Evolutionary conservation across 257 asterid genomes (phyloP).

Genomic region (Marsdenia floribunda): DNA sequence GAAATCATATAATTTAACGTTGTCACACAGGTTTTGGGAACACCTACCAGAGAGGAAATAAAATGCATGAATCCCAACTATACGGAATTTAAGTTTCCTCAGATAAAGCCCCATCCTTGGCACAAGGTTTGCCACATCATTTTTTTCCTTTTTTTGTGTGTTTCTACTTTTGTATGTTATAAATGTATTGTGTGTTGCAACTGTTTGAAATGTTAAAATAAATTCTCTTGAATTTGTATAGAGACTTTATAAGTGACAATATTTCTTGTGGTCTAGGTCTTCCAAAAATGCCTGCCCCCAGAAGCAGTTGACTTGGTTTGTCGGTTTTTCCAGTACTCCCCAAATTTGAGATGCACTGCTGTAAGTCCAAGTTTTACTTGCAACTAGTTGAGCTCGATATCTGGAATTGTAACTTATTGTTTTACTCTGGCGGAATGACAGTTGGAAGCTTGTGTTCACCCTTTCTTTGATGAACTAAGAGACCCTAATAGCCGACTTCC

Average conservation of each 20-base stretch:
- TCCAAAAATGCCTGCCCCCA: slow-evolving; percentile 95
- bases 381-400: slow-evolving; percentile 17
- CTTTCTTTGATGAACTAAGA: slow-evolving; percentile 90
- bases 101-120: slow-evolving; percentile 99
- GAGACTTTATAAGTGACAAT: slow-evolving; percentile 12
- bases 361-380: slow-evolving; percentile 49
- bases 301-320: slow-evolving; percentile 95
- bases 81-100: slow-evolving; percentile 89
- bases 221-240: not conserved
- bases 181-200: not conserved
- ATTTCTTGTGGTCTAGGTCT: slow-evolving; percentile 52
- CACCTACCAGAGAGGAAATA: slow-evolving; percentile 97
- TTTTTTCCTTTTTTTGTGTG: not conserved
- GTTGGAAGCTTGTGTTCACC: slow-evolving; percentile 98
- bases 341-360: slow-evolving; percentile 95
- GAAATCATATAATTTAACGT: slow-evolving; percentile 16
- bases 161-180: not conserved
- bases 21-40: slow-evolving; percentile 79
- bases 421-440: slow-evolving; percentile 28
- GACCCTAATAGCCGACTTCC: slow-evolving; percentile 84
- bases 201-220: not conserved
- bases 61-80: slow-evolving; percentile 97
- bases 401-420: slow-evolving; percentile 10
- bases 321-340: slow-evolving; percentile 93
- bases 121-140: slow-evolving; percentile 56